phyloP scores from a whole-genome alignment of 78 protist species.

The Salpingoeca rosetta region DNA sequence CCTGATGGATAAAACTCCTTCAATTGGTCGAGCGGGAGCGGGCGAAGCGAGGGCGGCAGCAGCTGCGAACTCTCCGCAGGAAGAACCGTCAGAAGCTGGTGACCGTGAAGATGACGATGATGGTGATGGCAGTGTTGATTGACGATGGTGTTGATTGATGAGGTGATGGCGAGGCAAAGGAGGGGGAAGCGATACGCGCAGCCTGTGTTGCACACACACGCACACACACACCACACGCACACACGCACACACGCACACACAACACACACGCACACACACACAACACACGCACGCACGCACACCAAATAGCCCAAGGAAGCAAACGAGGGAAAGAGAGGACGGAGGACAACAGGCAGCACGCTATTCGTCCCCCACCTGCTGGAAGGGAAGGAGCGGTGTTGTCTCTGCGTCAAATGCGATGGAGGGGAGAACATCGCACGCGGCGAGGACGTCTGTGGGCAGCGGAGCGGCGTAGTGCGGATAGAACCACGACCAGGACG shows the following conservation, averaged over 20 bases:
- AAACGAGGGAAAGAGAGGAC: neutral
- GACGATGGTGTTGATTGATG: too few relatives aligned
- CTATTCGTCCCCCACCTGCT: neutral
- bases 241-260: neutral
- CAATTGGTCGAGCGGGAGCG: neutral
- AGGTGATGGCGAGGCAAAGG: too few relatives aligned
- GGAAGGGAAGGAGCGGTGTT: neutral
- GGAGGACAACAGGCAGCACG: neutral
- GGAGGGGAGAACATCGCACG: too few relatives aligned
- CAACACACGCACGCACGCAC: too few relatives aligned
- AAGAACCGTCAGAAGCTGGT: constrained; percentile 21
- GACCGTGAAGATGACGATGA: too few relatives aligned
- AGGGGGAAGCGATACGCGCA: neutral
- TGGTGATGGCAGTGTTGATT: too few relatives aligned
- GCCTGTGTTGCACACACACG: neutral
- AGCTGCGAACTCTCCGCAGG: neutral
- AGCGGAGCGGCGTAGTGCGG: constrained; percentile 92
- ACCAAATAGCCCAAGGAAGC: neutral
- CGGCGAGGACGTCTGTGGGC: constrained; percentile 23
- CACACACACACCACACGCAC: neutral
- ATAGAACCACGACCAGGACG: constrained; percentile 87
- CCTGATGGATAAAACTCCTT: neutral
- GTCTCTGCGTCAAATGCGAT: too few relatives aligned
- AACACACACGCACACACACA: neutral
- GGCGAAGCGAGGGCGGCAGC: neutral